Conservation (phyloP, 2,329 filamentous ascomycete species). For the Diaporthe sp. region DNA sequence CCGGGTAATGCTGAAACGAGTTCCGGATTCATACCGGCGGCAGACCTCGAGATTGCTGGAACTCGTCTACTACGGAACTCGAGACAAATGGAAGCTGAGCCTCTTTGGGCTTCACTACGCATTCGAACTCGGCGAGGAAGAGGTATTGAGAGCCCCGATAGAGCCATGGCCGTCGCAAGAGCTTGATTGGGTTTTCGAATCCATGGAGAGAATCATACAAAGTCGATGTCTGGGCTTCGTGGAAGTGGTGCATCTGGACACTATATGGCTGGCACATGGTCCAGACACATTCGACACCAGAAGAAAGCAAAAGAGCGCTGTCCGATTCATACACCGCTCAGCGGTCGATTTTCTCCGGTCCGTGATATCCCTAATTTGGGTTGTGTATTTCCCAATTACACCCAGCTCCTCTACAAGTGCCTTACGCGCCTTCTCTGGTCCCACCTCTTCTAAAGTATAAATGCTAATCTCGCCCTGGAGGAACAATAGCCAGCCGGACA, state of each 20-base stretch:
- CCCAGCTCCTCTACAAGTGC: no score
- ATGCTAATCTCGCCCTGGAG: not conserved
- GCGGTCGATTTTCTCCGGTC: conserved; percentile 13
- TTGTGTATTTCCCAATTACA: not conserved
- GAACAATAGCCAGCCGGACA: not conserved
- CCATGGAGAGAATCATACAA: conserved; percentile 13
- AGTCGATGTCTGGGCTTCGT: conserved; percentile 10
- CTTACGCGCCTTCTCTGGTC: accelerated
- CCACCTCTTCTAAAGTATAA: not conserved
- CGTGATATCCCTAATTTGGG: not conserved
- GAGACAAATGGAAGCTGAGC: conserved; percentile 13
- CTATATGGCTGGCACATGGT: conserved; percentile 3
- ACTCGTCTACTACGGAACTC: conserved; percentile 10
- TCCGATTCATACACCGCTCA: conserved; percentile 23
- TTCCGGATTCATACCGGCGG: conserved; percentile 1
- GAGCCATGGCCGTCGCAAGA: not conserved
- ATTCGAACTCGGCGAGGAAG: not conserved
- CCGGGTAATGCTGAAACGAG: not conserved
- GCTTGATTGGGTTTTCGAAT: not conserved
- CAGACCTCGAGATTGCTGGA: conserved; percentile 2
- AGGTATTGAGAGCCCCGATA: not conserved
- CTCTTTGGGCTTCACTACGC: conserved; percentile 6
- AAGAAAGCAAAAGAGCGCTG: not conserved
- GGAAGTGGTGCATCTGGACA: not conserved
- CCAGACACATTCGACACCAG: conserved; percentile 6